phyloP scores from a whole-genome alignment of 2,329 filamentous ascomycete species.

The Xylariaceae sp. region DNA sequence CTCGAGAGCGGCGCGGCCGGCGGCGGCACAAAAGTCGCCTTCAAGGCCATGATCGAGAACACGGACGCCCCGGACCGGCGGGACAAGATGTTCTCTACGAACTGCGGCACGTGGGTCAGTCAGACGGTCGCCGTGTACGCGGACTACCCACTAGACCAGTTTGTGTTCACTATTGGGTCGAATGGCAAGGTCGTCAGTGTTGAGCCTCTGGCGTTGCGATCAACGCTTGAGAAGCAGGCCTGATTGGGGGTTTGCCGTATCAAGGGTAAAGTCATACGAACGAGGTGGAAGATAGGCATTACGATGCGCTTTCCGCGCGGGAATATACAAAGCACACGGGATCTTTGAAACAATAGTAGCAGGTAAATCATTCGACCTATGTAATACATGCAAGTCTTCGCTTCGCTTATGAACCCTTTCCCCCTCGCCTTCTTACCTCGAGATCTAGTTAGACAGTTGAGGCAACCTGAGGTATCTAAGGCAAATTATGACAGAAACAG shows the following conservation, averaged over 20 bases:
- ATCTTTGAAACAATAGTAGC: too few species aligned
- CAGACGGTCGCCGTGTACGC: constrained; percentile 38
- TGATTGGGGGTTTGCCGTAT: background rate
- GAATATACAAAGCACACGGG: too few species aligned
- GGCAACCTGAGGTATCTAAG: too few species aligned
- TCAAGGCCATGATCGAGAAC: constrained; percentile 40
- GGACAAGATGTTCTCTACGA: constrained; percentile 37
- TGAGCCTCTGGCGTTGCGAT: constrained; percentile 35
- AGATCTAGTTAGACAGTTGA: too few species aligned
- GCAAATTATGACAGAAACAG: too few species aligned
- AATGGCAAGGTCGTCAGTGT: constrained; percentile 33
- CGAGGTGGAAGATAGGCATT: background rate
- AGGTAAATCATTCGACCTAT: too few species aligned
- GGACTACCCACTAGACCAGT: constrained; percentile 40
- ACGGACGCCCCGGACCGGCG: constrained; percentile 28
- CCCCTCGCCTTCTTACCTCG: too few species aligned
- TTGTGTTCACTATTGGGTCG: constrained; percentile 35
- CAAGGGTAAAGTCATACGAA: background rate
- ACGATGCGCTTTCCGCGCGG: background rate
- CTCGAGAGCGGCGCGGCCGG: constrained; percentile 26
- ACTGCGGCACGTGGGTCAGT: constrained; percentile 40
- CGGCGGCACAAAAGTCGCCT: constrained; percentile 26
- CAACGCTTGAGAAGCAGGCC: constrained; percentile 8
- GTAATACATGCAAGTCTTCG: too few species aligned
- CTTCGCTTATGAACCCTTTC: too few species aligned